A percentile compares a stretch with the other conserved stretches of the same genome.
These are phyloP conservation scores for Crucihimalaya himalaica DNA, from an alignment of 345 rosid genomes.

Conservation along the genomic window DNA sequence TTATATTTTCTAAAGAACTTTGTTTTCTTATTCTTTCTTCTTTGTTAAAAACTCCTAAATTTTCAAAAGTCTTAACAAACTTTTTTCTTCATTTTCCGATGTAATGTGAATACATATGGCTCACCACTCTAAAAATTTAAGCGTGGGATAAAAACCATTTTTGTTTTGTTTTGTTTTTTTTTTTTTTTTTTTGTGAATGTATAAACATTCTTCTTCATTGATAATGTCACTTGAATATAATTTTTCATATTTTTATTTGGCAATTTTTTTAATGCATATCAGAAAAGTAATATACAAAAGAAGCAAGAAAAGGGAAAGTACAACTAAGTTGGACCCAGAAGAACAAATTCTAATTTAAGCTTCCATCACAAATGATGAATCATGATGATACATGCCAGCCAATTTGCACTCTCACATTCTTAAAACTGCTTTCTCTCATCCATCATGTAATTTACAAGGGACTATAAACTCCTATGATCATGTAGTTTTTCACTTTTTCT, in stretches of 20 bases:
- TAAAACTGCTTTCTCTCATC: constrained; percentile 21
- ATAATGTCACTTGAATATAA: background rate
- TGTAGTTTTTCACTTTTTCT: background rate
- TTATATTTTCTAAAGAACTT: constrained; percentile 18
- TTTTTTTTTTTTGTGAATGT: constrained; percentile 1
- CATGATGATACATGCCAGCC: constrained; percentile 41
- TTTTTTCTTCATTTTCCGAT: background rate
- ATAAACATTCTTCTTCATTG: constrained; percentile 11
- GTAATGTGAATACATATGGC: constrained; percentile 25
- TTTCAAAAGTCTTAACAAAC: background rate
- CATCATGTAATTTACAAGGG: background rate
- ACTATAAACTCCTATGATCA: background rate
- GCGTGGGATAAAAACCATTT: background rate
- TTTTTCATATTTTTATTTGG: background rate
- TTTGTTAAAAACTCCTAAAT: background rate
- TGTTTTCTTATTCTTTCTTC: constrained; percentile 8
- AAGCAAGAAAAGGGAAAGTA: constrained; percentile 13
- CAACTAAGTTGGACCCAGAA: constrained; percentile 36
- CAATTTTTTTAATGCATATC: background rate
- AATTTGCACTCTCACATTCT: constrained; percentile 34
- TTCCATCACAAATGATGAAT: constrained; percentile 26
- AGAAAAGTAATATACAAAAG: constrained; percentile 11
- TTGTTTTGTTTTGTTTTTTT: background rate
- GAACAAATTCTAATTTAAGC: constrained; percentile 23
- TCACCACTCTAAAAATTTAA: constrained; percentile 1